Evolutionary conservation across 106 monocot species (phyloP).

Genomic region (Dendrobium catenatum): DNA sequence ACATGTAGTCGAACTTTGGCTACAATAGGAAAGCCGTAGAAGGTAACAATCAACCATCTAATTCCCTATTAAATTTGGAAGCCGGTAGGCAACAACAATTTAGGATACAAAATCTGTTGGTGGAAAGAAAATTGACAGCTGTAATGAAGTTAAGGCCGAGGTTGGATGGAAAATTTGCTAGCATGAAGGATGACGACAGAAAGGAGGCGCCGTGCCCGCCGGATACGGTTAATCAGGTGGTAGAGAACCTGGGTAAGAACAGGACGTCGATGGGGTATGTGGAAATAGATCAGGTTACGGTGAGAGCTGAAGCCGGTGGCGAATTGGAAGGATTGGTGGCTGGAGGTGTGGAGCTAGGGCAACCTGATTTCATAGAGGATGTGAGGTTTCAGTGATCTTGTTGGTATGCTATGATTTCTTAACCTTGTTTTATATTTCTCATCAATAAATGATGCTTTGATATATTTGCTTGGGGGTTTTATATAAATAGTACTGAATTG

Average conservation of each 20-base stretch:
- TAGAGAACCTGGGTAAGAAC: background rate
- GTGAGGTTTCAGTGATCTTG: slow-evolving; percentile 9
- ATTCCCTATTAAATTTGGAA: no score
- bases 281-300: background rate
- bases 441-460: no score
- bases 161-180: slow-evolving; percentile 17
- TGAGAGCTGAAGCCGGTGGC: background rate
- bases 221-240: background rate
- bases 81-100: no score
- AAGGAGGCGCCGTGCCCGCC: background rate
- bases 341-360: slow-evolving; percentile 1
- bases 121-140: no score
- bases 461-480: no score
- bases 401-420: background rate
- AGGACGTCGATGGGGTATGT: background rate
- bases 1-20: no score
- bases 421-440: no score
- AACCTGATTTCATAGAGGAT: slow-evolving; percentile 9
- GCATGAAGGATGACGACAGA: background rate
- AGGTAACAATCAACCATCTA: no score
- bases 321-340: background rate
- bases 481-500: no score
- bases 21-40: no score
- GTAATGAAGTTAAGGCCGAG: slow-evolving; percentile 17
- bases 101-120: no score